Evolutionary conservation across 352 stramenopile species (phyloP).

Genomic region (Globisporangium cystogenes): DNA sequence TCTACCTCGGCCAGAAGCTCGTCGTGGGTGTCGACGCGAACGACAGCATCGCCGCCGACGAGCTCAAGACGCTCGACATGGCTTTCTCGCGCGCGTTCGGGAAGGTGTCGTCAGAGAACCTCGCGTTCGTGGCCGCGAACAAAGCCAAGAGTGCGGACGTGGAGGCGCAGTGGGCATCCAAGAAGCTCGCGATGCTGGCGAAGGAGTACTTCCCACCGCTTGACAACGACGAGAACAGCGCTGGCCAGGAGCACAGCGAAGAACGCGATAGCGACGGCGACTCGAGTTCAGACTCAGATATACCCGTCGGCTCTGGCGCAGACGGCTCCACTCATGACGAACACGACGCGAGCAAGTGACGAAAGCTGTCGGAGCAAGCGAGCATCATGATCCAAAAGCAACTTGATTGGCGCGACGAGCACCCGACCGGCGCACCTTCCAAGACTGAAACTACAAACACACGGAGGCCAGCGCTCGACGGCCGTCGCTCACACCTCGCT

Average conservation of each 20-base stretch:
- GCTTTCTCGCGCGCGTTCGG: slow-evolving; percentile 38
- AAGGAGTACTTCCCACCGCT: slow-evolving; percentile 64
- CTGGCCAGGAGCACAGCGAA: slow-evolving; percentile 14
- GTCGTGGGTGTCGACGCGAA: slow-evolving; percentile 50
- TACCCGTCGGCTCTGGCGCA: slow-evolving; percentile 22
- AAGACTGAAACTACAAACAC: background rate
- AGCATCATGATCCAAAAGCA: slow-evolving; percentile 1
- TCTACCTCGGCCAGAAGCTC: slow-evolving; percentile 74
- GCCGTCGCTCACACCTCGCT: slow-evolving; percentile 26
- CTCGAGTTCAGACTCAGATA: slow-evolving; percentile 17
- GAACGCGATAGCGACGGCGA: slow-evolving; percentile 14
- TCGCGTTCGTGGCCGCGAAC: slow-evolving; percentile 59
- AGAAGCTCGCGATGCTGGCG: slow-evolving; percentile 44
- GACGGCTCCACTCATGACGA: slow-evolving; percentile 6
- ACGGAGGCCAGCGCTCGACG: background rate
- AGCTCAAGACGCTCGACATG: slow-evolving; percentile 53
- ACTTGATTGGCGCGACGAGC: background rate
- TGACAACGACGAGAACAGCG: slow-evolving; percentile 14
- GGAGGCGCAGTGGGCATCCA: slow-evolving; percentile 50
- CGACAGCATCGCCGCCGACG: slow-evolving; percentile 32
- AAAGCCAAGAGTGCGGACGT: slow-evolving; percentile 46
- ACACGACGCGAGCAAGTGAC: slow-evolving; percentile 4
- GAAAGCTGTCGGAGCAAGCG: too few relatives aligned
- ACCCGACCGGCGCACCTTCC: background rate
- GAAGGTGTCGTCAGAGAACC: slow-evolving; percentile 56